Conservation (phyloP, 2,329 filamentous ascomycete genomes). For the Diplodia intermedia region DNA sequence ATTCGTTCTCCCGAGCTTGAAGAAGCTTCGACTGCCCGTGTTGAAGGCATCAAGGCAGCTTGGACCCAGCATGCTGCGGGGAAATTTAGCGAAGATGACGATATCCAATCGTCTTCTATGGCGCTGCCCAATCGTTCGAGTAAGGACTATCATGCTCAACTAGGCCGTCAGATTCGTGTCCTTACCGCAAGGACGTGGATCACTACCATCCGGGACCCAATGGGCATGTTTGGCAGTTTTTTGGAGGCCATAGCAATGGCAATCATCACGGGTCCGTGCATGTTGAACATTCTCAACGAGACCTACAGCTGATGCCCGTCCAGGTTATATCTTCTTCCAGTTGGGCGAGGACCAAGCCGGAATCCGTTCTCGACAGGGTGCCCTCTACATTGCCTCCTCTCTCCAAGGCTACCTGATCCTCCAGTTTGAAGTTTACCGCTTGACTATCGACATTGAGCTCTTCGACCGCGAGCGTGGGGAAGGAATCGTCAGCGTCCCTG, state of each 20-base stretch:
- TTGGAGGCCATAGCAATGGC: constrained; percentile 74
- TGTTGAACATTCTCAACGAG: constrained; percentile 43
- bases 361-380: constrained; percentile 75
- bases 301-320: background rate
- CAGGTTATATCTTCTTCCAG: constrained; percentile 64
- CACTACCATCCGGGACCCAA: constrained; percentile 76
- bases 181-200: constrained; percentile 73
- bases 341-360: constrained; percentile 71
- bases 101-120: background rate
- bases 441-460: constrained; percentile 75
- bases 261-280: constrained; percentile 66
- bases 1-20: constrained; percentile 73
- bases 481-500: constrained; percentile 71
- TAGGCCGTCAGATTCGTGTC: constrained; percentile 68
- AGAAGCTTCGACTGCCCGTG: constrained; percentile 62
- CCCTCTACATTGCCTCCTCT: constrained; percentile 73
- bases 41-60: constrained; percentile 60
- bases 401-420: constrained; percentile 79
- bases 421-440: constrained; percentile 76
- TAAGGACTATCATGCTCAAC: constrained; percentile 57
- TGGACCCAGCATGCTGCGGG: constrained; percentile 19
- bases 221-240: constrained; percentile 75
- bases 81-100: constrained; percentile 30
- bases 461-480: constrained; percentile 80
- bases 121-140: constrained; percentile 1